These are phyloP conservation scores for Talaromyces sp. DNA, from an alignment of 2,329 filamentous ascomycete species.

Conservation along the genomic window DNA sequence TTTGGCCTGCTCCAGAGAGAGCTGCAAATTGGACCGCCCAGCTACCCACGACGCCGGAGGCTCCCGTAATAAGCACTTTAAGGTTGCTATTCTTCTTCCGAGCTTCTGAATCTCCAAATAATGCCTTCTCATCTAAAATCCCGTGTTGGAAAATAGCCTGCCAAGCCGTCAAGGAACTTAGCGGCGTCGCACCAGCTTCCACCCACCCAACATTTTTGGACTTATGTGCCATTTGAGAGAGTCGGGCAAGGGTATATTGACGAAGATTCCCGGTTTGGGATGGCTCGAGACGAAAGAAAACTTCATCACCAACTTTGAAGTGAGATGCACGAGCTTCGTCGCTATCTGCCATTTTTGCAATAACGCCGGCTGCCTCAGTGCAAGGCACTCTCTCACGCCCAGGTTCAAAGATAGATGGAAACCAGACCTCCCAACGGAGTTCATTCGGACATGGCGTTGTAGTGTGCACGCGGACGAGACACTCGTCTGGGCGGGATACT, in stretches of 20 bases:
- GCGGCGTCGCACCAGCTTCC: slow-evolving; percentile 4
- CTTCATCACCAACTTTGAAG: slow-evolving; percentile 4
- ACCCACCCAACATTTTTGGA: slow-evolving; percentile 2
- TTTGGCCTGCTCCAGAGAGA: slow-evolving; percentile 3
- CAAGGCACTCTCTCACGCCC: too few relatives aligned
- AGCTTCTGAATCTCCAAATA: slow-evolving; percentile 1
- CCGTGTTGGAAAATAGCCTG: slow-evolving; percentile 5
- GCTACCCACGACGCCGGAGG: slow-evolving; percentile 1
- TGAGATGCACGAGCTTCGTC: too few relatives aligned
- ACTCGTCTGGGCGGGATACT: too few relatives aligned
- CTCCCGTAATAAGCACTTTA: slow-evolving; percentile 4
- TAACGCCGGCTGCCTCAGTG: too few relatives aligned
- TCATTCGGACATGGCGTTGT: too few relatives aligned
- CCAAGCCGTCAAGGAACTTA: slow-evolving; percentile 7
- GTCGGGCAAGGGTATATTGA: slow-evolving; percentile 2
- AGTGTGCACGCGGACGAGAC: too few relatives aligned
- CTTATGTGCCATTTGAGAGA: slow-evolving; percentile 3
- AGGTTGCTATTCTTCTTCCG: background rate
- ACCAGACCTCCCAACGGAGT: too few relatives aligned
- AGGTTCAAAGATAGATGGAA: too few relatives aligned
- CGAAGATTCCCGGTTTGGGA: slow-evolving; percentile 6
- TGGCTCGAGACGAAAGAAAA: slow-evolving; percentile 5
- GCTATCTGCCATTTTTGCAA: too few relatives aligned
- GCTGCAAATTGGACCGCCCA: slow-evolving; percentile 5
- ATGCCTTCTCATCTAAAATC: background rate